A percentile compares a stretch with the other conserved stretches of the same genome.
Evolutionary conservation across 2,329 filamentous ascomycete species (phyloP).

Genomic region (Raffaelea ambrosiae): DNA sequence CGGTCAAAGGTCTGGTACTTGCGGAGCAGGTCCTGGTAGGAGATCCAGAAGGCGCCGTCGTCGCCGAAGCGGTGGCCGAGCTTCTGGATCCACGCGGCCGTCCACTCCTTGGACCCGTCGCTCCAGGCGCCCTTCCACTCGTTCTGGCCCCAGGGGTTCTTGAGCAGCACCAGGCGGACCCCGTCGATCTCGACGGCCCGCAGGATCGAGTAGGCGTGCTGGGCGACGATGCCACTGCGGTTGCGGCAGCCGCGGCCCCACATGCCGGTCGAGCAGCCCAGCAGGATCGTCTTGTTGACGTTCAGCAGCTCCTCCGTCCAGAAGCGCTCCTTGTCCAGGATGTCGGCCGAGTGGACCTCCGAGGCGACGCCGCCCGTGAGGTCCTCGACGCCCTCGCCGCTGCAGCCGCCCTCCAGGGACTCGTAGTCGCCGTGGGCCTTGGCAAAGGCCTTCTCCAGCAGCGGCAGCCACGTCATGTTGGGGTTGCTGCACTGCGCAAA

Average conservation of each 20-base stretch:
- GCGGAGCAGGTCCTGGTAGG: constrained; percentile 52
- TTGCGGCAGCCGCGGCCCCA: constrained; percentile 54
- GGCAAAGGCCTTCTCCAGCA: constrained; percentile 70
- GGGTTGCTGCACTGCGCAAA: constrained; percentile 61
- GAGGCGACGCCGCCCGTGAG: constrained; percentile 62
- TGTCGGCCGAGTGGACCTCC: constrained; percentile 59
- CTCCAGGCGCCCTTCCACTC: constrained; percentile 54
- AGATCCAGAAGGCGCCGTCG: constrained; percentile 57
- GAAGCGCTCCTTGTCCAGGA: constrained; percentile 71
- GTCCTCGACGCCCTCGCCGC: constrained; percentile 38
- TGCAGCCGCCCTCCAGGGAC: constrained; percentile 61
- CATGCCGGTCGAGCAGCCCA: constrained; percentile 60
- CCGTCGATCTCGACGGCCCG: constrained; percentile 41
- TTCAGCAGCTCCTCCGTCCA: constrained; percentile 75
- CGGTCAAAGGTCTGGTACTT: constrained; percentile 56
- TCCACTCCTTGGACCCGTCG: constrained; percentile 55
- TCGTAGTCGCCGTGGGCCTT: constrained; percentile 68
- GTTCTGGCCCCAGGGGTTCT: constrained; percentile 53
- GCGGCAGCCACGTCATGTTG: constrained; percentile 67
- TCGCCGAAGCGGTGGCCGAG: constrained; percentile 51
- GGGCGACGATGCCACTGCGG: constrained; percentile 49
- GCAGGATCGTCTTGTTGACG: constrained; percentile 73
- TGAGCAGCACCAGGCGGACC: constrained; percentile 39
- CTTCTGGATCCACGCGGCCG: constrained; percentile 46
- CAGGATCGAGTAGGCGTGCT: constrained; percentile 54